Evolutionary conservation across 164 flowering plant species (phyloP), one percentile per base, ranked within the genome.

Genomic region (Protea cynaroides): DNA sequence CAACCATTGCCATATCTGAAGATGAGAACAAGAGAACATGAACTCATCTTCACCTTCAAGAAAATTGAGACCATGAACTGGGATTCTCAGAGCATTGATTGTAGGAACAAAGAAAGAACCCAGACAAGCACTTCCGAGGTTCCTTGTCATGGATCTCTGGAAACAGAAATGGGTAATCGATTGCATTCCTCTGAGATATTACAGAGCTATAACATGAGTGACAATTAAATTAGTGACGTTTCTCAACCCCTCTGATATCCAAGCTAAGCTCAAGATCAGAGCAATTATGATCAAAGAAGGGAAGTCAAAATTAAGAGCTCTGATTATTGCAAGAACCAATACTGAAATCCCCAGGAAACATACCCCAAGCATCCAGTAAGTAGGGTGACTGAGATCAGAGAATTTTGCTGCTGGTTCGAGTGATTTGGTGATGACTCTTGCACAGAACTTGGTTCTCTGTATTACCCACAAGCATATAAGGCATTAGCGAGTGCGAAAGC

Each of bases 21-120:
- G 70, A 90, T 80, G 94, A 0, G 98, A 97, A 67, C 98, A 93
- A 70, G 86, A 93, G 70, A 90, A 93, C 96, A 93, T 87, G 79
- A 90, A 93, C 64, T 90, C 98, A 65, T 93, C 98, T 67, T 93
- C 98, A 50, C 97, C 98, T 74, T 87, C 89, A 15, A 93, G 78
- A 76, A 93, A 73, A 78, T 93, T 90, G 69, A 93, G 66, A 8
- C 75, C 90, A 7, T 94, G 72, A 0, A 96, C 90, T 1, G 90
- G 67, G 29, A 90, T 83, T 61, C 98, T 74, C 68, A 93, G 58
- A 25, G 87, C 84, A 71, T 93, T 97, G 50, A 93, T 90, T 0
- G 84, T 36, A 0, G 98, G 98, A 37, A 93, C 90, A 57, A 88
- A 90, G 7, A 89, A 65, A 0, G 98, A 93, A 8, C 91, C 98